These are phyloP conservation scores for Penicillium psychrofluorescens DNA, from an alignment of 495 filamentous ascomycete genomes.

Conservation along the genomic window DNA sequence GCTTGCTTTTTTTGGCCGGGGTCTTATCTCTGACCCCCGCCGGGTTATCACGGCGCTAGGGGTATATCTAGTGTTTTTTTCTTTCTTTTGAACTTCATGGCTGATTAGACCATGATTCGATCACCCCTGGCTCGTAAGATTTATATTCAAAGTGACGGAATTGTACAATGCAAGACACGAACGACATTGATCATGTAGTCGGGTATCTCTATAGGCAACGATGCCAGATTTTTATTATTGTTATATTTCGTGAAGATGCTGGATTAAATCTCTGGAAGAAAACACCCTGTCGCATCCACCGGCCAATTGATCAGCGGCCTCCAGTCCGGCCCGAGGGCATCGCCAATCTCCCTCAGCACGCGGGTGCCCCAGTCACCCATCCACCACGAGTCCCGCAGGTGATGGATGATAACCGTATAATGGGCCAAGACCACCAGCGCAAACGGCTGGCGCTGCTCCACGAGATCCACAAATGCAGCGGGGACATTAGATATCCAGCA, in stretches of 20 bases:
- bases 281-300: constrained; percentile 32
- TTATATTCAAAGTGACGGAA: too few relatives aligned
- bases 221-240: too few relatives aligned
- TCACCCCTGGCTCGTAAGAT: too few relatives aligned
- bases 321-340: constrained; percentile 23
- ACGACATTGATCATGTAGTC: too few relatives aligned
- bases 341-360: constrained; percentile 25
- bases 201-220: too few relatives aligned
- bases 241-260: background rate
- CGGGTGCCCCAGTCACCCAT: constrained; percentile 38
- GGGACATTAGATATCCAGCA: constrained; percentile 47
- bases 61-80: too few relatives aligned
- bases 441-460: constrained; percentile 43
- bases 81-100: too few relatives aligned
- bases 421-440: constrained; percentile 47
- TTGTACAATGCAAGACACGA: too few relatives aligned
- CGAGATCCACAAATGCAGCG: constrained; percentile 41
- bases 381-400: constrained; percentile 44
- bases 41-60: too few relatives aligned
- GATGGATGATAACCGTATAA: constrained; percentile 42
- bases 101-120: too few relatives aligned
- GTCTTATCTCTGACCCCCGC: too few relatives aligned
- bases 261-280: constrained; percentile 8
- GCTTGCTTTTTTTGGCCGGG: too few relatives aligned
- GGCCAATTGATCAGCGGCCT: constrained; percentile 30